Evolutionary conservation across 2,329 filamentous ascomycete species (phyloP).

Genomic region (Claviceps africana): DNA sequence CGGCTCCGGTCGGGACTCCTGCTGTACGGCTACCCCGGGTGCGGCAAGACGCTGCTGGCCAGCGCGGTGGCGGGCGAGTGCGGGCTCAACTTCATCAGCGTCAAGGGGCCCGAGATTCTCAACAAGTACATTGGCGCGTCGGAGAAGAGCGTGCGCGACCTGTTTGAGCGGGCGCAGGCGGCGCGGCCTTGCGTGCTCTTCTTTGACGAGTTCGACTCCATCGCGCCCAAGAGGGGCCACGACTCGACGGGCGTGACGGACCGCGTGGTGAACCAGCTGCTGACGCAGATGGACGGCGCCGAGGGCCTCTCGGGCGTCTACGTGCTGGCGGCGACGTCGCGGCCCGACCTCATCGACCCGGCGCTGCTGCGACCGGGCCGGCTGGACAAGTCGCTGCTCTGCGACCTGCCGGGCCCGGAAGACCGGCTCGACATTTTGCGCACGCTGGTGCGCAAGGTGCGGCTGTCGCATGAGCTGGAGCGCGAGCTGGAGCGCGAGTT

Average conservation of each 20-base stretch:
- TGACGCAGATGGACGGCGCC: slow-evolving; percentile 98
- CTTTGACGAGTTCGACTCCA: slow-evolving; percentile 97
- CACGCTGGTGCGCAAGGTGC: slow-evolving; percentile 70
- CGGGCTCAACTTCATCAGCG: slow-evolving; percentile 93
- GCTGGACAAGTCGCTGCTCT: slow-evolving; percentile 83
- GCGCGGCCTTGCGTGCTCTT: slow-evolving; percentile 90
- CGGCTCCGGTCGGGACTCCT: slow-evolving; percentile 87
- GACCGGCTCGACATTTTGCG: slow-evolving; percentile 81
- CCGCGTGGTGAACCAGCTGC: slow-evolving; percentile 90
- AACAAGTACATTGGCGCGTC: slow-evolving; percentile 99
- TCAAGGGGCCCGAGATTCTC: slow-evolving; percentile 94
- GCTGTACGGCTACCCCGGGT: slow-evolving; percentile 89
- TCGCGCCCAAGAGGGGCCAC: slow-evolving; percentile 91
- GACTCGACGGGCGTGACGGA: slow-evolving; percentile 98
- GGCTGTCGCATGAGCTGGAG: slow-evolving; percentile 50
- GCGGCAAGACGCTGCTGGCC: slow-evolving; percentile 89
- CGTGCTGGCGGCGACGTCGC: slow-evolving; percentile 82
- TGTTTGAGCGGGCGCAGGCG: slow-evolving; percentile 85
- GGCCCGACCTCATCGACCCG: slow-evolving; percentile 91
- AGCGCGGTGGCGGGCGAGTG: slow-evolving; percentile 97
- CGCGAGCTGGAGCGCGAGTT: slow-evolving; percentile 37
- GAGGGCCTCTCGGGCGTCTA: slow-evolving; percentile 93
- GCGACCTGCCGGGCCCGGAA: slow-evolving; percentile 67
- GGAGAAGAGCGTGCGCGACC: slow-evolving; percentile 87
- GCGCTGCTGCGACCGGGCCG: slow-evolving; percentile 82